A percentile compares a stretch with the other conserved stretches of the same genome.
Conservation (phyloP, 202 grass and related monocot genomes). For the Setaria viridis region DNA sequence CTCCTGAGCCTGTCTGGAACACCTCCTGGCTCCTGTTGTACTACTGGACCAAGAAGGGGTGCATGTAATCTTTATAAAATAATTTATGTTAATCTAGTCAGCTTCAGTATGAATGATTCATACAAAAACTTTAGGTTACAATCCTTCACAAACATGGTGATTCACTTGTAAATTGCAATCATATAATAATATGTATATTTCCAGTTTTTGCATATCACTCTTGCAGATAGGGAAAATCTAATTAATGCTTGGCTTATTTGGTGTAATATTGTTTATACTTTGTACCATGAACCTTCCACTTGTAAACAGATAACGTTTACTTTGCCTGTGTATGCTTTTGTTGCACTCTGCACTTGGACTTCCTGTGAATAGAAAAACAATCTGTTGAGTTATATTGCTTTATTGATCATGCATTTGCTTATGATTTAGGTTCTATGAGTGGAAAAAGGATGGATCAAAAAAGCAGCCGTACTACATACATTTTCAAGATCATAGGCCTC, state of each 20-base stretch:
- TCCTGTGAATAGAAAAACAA: neutral
- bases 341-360: neutral
- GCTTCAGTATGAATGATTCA: neutral
- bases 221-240: neutral
- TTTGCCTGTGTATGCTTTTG: neutral
- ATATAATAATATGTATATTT: neutral
- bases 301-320: neutral
- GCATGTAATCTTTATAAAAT: neutral
- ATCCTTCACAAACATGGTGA: neutral
- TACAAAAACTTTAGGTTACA: neutral
- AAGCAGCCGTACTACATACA: slow-evolving; percentile 92
- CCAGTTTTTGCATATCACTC: neutral
- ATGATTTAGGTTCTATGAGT: slow-evolving; percentile 84
- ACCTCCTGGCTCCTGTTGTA: neutral
- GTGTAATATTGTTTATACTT: neutral
- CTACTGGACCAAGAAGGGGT: neutral
- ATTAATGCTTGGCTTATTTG: neutral
- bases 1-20: neutral
- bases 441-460: slow-evolving; percentile 92
- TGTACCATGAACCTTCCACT: slow-evolving; percentile 12
- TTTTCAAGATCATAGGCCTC: slow-evolving; percentile 76
- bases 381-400: slow-evolving; percentile 24
- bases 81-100: slow-evolving; percentile 4
- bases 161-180: neutral
- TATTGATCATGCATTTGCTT: slow-evolving; percentile 31